Evolutionary conservation across 2,329 filamentous ascomycete genomes (phyloP), one percentile per base, ranked within the genome.

Genomic region (Byssothecium circinans): DNA sequence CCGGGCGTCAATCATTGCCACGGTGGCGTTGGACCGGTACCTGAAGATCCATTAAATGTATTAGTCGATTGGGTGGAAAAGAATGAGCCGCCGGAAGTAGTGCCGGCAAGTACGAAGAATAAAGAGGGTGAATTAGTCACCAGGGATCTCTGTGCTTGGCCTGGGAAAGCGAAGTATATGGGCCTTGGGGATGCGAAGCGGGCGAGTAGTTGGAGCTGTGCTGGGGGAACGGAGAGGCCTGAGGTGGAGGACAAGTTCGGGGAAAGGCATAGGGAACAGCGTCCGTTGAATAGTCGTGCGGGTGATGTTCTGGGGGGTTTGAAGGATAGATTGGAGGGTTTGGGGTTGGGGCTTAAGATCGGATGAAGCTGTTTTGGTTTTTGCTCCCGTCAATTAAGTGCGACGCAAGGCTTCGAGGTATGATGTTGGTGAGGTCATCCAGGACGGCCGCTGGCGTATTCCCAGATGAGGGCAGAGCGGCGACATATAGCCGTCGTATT

Each of bases 11-110:
- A 46, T 23, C 63, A 67, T 25, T 68, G 66, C 27, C 52, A 46
- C 3, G 43, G 43, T 1, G 58, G 64, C 2, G 34, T 38, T 4
- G 64, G 62, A 4, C 52, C 61, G 6, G 23, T 50, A 8, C 62
- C 59, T 5, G 49, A 23, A 10, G 57, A 59, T 46, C 49, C 60
- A 2, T 54, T 68, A 6, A 41, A 39, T 2, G 49, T 52, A 4
- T 41, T 69, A 6, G 52, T 65, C 7, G 54, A 57, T 7, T 69
- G 65, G 66, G 65, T 68, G 1, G 66, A 68, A 44, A 41, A 57
- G 3, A 56, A 49, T 22, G 52, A 56, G 15, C 53, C 58, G 18
- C 66, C 66, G 2, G 57, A 59, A 35, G 52, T 42, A 10, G 41
- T 67, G 19, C 59, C 58, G 15, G 59, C 61, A 4, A 50, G 52